A percentile compares a stretch with the other conserved stretches of the same genome.
phyloP scores from a whole-genome alignment of 768 basidiomycete genomes.

The Candolleomyces aberdarensis region DNA sequence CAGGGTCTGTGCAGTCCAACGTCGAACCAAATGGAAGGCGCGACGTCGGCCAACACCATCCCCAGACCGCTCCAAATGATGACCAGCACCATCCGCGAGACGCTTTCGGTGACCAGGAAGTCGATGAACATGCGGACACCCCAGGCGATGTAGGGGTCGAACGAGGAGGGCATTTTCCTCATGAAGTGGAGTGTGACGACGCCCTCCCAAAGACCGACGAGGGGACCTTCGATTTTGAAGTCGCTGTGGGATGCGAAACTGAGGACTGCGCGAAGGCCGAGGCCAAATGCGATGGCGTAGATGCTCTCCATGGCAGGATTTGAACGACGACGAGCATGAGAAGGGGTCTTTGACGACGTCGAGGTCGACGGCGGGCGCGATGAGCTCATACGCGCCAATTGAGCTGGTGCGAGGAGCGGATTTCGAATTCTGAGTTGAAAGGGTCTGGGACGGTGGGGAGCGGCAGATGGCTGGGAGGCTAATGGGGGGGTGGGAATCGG shows the following conservation, averaged over 20 bases:
- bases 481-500: not conserved
- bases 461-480: no score
- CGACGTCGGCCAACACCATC: slow-evolving; percentile 39
- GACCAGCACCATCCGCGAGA: slow-evolving; percentile 34
- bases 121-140: slow-evolving; percentile 71
- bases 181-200: slow-evolving; percentile 71
- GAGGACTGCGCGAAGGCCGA: slow-evolving; percentile 61
- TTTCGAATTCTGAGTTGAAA: not conserved
- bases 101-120: slow-evolving; percentile 58
- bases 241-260: slow-evolving; percentile 48
- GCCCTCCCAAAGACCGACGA: slow-evolving; percentile 80
- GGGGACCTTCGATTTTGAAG: slow-evolving; percentile 53
- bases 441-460: not conserved
- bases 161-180: slow-evolving; percentile 59
- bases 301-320: slow-evolving; percentile 61
- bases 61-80: slow-evolving; percentile 41
- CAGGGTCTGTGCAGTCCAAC: slow-evolving; percentile 35
- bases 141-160: slow-evolving; percentile 68
- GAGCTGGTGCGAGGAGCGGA: not conserved
- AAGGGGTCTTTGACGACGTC: slow-evolving; percentile 6
- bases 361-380: slow-evolving; percentile 30
- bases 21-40: slow-evolving; percentile 38
- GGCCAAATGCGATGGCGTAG: slow-evolving; percentile 64
- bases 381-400: slow-evolving; percentile 22
- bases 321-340: not conserved